Conservation (phyloP, 306 rosid genomes). For the Arachis stenosperma region DNA sequence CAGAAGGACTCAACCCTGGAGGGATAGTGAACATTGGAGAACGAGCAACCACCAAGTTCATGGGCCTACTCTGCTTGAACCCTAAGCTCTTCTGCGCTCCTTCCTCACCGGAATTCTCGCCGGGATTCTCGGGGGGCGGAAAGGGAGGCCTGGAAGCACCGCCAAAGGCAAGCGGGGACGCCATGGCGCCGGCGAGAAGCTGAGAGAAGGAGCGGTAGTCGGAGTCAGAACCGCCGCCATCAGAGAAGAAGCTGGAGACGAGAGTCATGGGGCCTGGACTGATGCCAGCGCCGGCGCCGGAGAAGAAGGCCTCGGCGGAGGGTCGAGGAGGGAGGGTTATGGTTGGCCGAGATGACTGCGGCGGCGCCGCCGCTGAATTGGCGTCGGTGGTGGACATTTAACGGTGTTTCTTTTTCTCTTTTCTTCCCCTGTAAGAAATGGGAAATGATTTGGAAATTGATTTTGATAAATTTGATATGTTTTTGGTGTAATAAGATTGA, state of each 20-base stretch:
- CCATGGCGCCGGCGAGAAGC: slow-evolving; percentile 97
- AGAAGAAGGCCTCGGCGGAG: slow-evolving; percentile 74
- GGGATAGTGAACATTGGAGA: slow-evolving; percentile 81
- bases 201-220: slow-evolving; percentile 84
- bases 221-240: slow-evolving; percentile 52
- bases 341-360: slow-evolving; percentile 58
- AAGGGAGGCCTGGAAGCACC: not conserved
- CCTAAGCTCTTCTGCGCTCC: slow-evolving; percentile 54
- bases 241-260: slow-evolving; percentile 78
- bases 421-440: too few species aligned
- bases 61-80: slow-evolving; percentile 80
- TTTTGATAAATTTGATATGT: too few species aligned
- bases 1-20: slow-evolving; percentile 88
- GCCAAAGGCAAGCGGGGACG: slow-evolving; percentile 73
- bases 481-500: too few species aligned
- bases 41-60: slow-evolving; percentile 78
- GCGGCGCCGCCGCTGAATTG: slow-evolving; percentile 48
- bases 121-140: slow-evolving; percentile 31
- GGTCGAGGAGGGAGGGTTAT: slow-evolving; percentile 90
- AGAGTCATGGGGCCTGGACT: slow-evolving; percentile 99
- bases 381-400: slow-evolving; percentile 40
- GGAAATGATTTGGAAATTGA: too few species aligned
- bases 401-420: not conserved
- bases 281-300: slow-evolving; percentile 55
- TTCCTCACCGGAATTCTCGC: slow-evolving; percentile 25